These are phyloP conservation scores for Dendrobium nobile DNA, from an alignment of 106 monocot genomes.

Conservation along the genomic window DNA sequence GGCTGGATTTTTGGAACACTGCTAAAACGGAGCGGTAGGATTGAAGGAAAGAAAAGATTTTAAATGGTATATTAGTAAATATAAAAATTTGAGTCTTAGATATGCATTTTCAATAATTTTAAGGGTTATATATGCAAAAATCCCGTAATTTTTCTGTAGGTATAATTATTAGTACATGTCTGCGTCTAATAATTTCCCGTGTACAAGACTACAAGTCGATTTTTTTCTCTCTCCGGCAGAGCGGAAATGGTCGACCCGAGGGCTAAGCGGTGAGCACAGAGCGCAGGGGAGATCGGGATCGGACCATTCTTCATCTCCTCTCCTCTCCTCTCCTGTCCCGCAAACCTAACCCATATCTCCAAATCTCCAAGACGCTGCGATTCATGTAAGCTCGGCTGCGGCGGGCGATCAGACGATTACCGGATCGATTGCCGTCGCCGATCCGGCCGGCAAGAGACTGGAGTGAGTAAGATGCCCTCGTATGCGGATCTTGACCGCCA, in stretches of 20 bases:
- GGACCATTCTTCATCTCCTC: background rate
- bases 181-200: background rate
- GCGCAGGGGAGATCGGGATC: background rate
- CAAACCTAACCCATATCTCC: slow-evolving; percentile 8
- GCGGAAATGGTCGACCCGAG: background rate
- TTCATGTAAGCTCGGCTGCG: background rate
- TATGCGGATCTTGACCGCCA: slow-evolving; percentile 78
- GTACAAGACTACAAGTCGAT: background rate
- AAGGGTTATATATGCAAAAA: no score
- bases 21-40: no score
- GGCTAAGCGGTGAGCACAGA: background rate
- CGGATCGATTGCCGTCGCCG: background rate
- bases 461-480: slow-evolving; percentile 32
- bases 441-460: background rate
- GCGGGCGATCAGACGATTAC: background rate
- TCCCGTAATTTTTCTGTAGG: no score
- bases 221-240: background rate
- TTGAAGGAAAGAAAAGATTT: no score
- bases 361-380: background rate
- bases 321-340: background rate
- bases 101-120: no score
- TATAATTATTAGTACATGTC: no score
- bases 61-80: no score
- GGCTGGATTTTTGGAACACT: no score
- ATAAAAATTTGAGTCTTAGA: no score